Percentiles rank a stretch among this genome's conserved stretches.
phyloP scores from a whole-genome alignment of 345 rosid genomes.

The Eucalyptus dawsonii region DNA sequence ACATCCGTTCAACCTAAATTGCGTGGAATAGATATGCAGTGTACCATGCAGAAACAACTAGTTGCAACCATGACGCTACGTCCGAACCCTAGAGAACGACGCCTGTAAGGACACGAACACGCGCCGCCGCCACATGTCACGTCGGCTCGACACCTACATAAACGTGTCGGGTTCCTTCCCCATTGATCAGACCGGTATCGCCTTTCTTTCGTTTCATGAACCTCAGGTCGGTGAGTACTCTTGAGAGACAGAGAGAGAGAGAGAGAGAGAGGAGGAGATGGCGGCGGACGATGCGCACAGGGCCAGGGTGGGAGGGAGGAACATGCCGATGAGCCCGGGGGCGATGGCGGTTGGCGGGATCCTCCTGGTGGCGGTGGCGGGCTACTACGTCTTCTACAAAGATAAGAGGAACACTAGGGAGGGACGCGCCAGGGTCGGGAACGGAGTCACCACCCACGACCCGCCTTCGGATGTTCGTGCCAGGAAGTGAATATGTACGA shows the following conservation, averaged over 20 bases:
- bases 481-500: neutral
- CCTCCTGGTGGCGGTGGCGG: neutral
- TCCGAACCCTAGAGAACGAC: neutral
- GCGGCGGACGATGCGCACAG: neutral
- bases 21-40: rapidly evolving
- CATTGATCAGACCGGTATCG: neutral
- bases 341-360: neutral
- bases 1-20: neutral
- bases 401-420: neutral
- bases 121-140: neutral
- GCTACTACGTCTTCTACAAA: neutral
- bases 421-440: neutral
- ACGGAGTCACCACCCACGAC: neutral
- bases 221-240: neutral
- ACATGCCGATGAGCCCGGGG: neutral
- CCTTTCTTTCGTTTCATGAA: neutral
- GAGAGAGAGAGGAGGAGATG: neutral
- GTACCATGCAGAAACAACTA: neutral
- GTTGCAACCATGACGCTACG: neutral
- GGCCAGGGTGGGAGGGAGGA: neutral
- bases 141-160: neutral
- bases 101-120: neutral
- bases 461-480: neutral
- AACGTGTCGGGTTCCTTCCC: neutral
- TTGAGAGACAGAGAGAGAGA: neutral